Percentiles rank a stretch among this genome's conserved stretches.
These are phyloP conservation scores for Globisporangium nagaii DNA, from an alignment of 352 stramenopile species.

Conservation along the genomic window DNA sequence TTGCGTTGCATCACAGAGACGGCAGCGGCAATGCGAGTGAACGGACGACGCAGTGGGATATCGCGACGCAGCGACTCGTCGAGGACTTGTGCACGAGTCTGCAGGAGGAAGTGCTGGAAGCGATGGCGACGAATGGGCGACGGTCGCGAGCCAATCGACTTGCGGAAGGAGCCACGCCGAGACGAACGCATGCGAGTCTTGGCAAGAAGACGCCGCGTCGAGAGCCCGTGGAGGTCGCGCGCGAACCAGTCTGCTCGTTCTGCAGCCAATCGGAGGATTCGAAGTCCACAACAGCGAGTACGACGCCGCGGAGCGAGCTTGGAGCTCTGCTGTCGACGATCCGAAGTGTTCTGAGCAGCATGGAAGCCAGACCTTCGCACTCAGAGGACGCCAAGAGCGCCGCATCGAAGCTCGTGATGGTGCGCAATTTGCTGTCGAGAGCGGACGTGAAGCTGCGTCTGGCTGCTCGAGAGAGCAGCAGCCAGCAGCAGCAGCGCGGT, in stretches of 20 bases:
- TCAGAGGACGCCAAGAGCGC: not conserved
- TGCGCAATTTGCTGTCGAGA: conserved; percentile 9
- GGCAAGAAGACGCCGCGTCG: not conserved
- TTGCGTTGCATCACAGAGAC: not conserved
- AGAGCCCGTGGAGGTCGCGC: not conserved
- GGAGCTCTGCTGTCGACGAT: not conserved
- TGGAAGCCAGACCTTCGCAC: not conserved
- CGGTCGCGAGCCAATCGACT: too few species aligned
- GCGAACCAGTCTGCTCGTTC: conserved; percentile 6
- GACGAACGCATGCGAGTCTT: not conserved
- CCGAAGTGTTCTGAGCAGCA: not conserved
- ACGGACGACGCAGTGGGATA: not conserved
- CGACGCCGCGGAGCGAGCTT: conserved; percentile 2
- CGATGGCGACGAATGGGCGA: conserved; percentile 15
- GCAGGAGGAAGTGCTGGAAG: conserved; percentile 31
- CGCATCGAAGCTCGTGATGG: not conserved
- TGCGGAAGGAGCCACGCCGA: not conserved
- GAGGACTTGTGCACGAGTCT: conserved; percentile 32
- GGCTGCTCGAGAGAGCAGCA: not conserved
- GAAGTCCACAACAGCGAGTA: too few species aligned
- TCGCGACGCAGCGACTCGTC: conserved; percentile 18
- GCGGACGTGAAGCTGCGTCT: conserved; percentile 4
- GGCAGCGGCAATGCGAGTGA: not conserved
- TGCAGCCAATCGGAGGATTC: not conserved
- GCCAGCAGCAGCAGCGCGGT: not conserved